phyloP scores from a whole-genome alignment of 192 early-diverging fungal genomes.

The Rhizoclosmatium globosum region DNA sequence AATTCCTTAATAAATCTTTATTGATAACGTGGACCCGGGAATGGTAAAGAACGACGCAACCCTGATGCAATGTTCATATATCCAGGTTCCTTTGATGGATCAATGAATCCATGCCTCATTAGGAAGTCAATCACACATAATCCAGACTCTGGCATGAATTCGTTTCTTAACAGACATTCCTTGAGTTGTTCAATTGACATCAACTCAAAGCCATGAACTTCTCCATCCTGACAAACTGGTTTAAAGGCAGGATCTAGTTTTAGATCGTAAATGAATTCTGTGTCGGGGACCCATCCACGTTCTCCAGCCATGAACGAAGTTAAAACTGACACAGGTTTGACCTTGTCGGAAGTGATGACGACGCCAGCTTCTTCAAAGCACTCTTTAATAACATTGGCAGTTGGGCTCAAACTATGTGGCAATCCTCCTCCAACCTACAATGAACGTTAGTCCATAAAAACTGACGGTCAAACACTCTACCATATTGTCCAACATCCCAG shows the following conservation, averaged over 20 bases:
- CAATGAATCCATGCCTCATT: conserved; percentile 77
- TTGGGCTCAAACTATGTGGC: conserved; percentile 61
- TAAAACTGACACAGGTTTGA: conserved; percentile 66
- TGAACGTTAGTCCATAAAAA: not conserved
- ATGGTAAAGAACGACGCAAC: conserved; percentile 72
- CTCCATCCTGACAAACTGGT: conserved; percentile 77
- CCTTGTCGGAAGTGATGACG: conserved; percentile 46
- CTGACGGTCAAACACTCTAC: conserved; percentile 8
- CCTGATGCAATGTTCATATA: conserved; percentile 75
- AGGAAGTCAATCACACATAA: conserved; percentile 86
- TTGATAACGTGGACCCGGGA: conserved; percentile 63
- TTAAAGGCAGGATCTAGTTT: conserved; percentile 65
- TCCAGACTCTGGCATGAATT: conserved; percentile 90
- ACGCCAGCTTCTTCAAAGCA: conserved; percentile 86
- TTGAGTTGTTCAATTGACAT: conserved; percentile 72
- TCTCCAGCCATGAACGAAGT: conserved; percentile 69
- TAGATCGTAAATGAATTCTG: conserved; percentile 88
- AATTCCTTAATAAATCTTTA: not conserved
- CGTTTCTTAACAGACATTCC: conserved; percentile 28
- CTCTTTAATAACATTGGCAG: conserved; percentile 83
- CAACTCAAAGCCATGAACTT: conserved; percentile 83
- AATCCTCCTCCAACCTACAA: conserved; percentile 67
- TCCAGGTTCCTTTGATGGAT: conserved; percentile 81
- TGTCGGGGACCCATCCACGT: conserved; percentile 77
- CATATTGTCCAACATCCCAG: conserved; percentile 72